Conservation (phyloP, 2,329 filamentous ascomycete genomes). For the Xylaria sp. region DNA sequence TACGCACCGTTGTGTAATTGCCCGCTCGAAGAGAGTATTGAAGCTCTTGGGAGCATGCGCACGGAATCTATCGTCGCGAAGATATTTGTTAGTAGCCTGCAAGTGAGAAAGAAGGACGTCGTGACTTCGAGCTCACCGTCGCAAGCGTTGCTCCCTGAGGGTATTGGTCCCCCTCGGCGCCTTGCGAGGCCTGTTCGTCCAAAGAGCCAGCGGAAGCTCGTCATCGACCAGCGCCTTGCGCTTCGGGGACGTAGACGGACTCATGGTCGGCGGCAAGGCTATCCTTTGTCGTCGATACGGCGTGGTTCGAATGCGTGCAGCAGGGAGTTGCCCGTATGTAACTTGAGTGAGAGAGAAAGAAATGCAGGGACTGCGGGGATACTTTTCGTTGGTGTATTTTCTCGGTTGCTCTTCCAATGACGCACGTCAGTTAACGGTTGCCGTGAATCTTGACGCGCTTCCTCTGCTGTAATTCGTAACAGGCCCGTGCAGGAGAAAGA, state of each 20-base stretch:
- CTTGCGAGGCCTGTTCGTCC: neutral
- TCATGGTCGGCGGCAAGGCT: too few relatives aligned
- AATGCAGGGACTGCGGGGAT: neutral
- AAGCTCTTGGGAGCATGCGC: slow-evolving; percentile 6
- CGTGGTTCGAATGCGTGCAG: neutral
- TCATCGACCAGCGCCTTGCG: too few relatives aligned
- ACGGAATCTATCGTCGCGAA: slow-evolving; percentile 7
- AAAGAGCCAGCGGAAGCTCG: too few relatives aligned
- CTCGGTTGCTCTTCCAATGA: too few relatives aligned
- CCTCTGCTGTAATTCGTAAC: too few relatives aligned
- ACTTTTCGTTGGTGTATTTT: too few relatives aligned
- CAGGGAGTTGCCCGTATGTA: neutral
- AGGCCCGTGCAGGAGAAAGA: too few relatives aligned
- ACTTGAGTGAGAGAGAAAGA: neutral
- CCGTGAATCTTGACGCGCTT: too few relatives aligned
- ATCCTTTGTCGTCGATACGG: too few relatives aligned
- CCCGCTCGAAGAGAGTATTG: slow-evolving; percentile 33
- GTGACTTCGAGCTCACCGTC: slow-evolving; percentile 5
- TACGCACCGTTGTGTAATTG: slow-evolving; percentile 36
- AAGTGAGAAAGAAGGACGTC: neutral
- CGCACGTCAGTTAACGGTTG: too few relatives aligned
- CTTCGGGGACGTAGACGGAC: too few relatives aligned
- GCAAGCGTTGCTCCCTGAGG: slow-evolving; percentile 1
- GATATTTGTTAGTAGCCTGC: neutral
- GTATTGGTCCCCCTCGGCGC: neutral